A percentile compares a stretch with the other conserved stretches of the same genome.
phyloP scores from a whole-genome alignment of 2,329 filamentous ascomycete genomes.

The Ceratocystis colombiana region DNA sequence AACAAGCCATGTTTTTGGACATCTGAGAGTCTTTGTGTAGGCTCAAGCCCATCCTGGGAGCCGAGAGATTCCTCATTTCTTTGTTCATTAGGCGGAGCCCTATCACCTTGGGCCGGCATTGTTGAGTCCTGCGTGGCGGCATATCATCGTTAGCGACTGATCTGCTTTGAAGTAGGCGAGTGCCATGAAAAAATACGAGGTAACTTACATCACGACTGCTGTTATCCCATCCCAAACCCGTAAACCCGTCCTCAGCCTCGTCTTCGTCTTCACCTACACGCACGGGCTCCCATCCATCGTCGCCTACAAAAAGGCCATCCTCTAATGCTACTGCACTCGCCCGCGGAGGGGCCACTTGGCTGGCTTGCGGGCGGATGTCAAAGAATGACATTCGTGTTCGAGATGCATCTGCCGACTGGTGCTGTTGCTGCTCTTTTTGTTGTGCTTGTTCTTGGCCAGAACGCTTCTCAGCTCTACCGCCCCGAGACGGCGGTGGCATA shows the following conservation, averaged over 20 bases:
- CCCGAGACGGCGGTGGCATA: slow-evolving; percentile 30
- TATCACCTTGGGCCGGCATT: not conserved
- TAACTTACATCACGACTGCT: slow-evolving; percentile 51
- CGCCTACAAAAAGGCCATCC: slow-evolving; percentile 59
- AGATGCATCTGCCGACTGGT: not conserved
- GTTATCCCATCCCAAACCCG: slow-evolving; percentile 64
- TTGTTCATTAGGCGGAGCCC: not conserved
- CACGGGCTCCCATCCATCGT: slow-evolving; percentile 65
- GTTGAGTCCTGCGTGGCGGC: not conserved
- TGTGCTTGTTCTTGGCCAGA: not conserved
- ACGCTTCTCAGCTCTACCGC: not conserved
- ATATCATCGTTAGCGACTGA: slow-evolving; percentile 6
- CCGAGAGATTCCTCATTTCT: not conserved
- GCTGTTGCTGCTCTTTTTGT: not conserved
- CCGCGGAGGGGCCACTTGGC: slow-evolving; percentile 42
- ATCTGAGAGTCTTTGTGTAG: slow-evolving; percentile 65
- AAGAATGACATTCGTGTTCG: slow-evolving; percentile 30
- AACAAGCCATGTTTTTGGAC: slow-evolving; percentile 43
- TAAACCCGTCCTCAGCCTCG: slow-evolving; percentile 54
- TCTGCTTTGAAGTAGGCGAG: not conserved
- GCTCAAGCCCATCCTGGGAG: slow-evolving; percentile 41
- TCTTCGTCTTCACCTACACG: slow-evolving; percentile 42
- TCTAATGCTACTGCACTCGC: slow-evolving; percentile 51
- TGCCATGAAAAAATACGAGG: not conserved
- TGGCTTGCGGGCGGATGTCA: slow-evolving; percentile 39